Conservation (phyloP, 73 alveolate genomes). For the Uronychia setigera region DNA sequence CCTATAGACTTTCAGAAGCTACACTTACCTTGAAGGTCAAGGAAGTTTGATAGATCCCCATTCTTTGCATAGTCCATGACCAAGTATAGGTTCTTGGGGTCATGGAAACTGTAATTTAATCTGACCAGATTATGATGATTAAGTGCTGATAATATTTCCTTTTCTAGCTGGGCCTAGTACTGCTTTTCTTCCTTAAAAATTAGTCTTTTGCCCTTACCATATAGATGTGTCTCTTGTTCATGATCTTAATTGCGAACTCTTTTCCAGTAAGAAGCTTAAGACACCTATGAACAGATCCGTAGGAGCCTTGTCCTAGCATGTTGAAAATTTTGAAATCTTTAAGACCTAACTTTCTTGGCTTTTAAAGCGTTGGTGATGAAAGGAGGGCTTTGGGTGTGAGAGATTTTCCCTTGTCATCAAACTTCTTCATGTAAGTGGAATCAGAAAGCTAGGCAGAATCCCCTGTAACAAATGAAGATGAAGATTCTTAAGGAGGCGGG, state of each 20-base stretch:
- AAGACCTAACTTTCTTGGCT: not conserved
- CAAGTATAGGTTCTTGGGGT: slow-evolving; percentile 23
- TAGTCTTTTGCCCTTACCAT: not conserved
- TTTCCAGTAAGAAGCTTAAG: not conserved
- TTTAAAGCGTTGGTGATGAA: not conserved
- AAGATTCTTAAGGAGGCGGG: not conserved
- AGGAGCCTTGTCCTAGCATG: not conserved
- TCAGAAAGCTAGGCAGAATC: not conserved
- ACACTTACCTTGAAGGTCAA: slow-evolving; percentile 1
- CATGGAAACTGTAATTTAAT: not conserved
- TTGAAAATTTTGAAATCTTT: not conserved
- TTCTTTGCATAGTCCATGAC: slow-evolving; percentile 43
- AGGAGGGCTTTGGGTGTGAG: not conserved
- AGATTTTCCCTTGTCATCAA: not conserved
- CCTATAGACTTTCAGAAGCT: no score
- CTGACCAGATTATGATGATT: not conserved
- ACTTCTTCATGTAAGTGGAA: no score
- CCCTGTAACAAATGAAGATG: not conserved
- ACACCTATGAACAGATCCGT: not conserved
- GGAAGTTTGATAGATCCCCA: slow-evolving; percentile 19
- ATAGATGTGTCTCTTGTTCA: not conserved
- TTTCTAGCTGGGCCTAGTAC: not conserved
- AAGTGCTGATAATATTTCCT: not conserved
- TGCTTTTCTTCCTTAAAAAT: not conserved
- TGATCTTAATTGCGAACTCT: not conserved